A percentile compares a stretch with the other conserved stretches of the same genome.
These are phyloP conservation scores for Hericium rajendrae DNA, from an alignment of 768 basidiomycete genomes.

Conservation along the genomic window DNA sequence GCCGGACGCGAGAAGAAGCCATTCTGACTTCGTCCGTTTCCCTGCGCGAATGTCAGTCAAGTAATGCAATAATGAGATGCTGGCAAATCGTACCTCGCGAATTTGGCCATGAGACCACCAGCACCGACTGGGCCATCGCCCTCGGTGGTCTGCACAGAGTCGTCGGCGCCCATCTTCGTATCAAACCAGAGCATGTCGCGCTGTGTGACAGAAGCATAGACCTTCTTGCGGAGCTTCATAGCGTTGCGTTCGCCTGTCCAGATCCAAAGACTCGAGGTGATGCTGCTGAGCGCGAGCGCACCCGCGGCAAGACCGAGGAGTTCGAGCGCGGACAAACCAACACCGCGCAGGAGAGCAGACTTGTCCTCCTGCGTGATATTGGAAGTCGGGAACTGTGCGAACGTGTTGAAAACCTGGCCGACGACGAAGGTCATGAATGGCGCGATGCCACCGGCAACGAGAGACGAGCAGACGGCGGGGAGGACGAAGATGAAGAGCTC, in stretches of 20 bases:
- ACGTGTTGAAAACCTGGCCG: constrained; percentile 67
- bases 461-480: constrained; percentile 54
- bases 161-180: constrained; percentile 55
- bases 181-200: constrained; percentile 93
- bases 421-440: constrained; percentile 83
- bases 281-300: constrained; percentile 60
- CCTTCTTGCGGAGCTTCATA: constrained; percentile 50
- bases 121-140: constrained; percentile 57
- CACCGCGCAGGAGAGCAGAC: constrained; percentile 40
- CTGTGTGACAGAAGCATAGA: constrained; percentile 56
- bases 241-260: constrained; percentile 78
- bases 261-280: constrained; percentile 79
- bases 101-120: constrained; percentile 89
- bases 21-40: constrained; percentile 92
- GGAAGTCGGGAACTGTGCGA: constrained; percentile 45
- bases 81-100: constrained; percentile 49
- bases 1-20: constrained; percentile 76
- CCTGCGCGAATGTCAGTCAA: constrained; percentile 29
- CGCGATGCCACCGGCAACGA: constrained; percentile 59
- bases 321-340: constrained; percentile 54
- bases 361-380: constrained; percentile 35
- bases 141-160: constrained; percentile 29
- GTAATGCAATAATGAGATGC: background rate
- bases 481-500: constrained; percentile 48
- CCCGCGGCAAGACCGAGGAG: constrained; percentile 58